Evolutionary conservation across 140 eudicot genomes (phyloP).

Genomic region (Oenanthe javanica): DNA sequence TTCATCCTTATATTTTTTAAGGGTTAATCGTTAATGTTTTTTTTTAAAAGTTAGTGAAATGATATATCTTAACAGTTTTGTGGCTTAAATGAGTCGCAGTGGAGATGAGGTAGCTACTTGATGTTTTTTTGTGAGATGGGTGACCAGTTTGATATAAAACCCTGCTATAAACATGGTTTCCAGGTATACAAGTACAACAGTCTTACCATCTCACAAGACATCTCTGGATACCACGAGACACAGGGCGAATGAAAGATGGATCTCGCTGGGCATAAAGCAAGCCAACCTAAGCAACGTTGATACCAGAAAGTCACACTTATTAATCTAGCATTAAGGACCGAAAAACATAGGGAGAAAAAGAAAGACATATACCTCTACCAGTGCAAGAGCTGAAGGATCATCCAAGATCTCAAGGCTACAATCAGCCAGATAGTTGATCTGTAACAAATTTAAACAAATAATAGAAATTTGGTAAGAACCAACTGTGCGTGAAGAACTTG

Average conservation of each 20-base stretch:
- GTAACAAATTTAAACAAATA: conserved; percentile 19
- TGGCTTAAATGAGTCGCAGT: too few species aligned
- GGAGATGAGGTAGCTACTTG: too few species aligned
- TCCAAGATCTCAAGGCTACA: conserved; percentile 87
- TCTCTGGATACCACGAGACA: conserved; percentile 76
- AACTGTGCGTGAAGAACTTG: background rate
- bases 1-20: too few species aligned
- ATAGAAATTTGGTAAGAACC: background rate
- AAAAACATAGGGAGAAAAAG: background rate
- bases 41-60: too few species aligned
- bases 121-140: too few species aligned
- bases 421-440: conserved; percentile 87
- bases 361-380: conserved; percentile 57
- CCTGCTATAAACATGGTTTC: background rate
- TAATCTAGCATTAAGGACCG: background rate
- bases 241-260: conserved; percentile 85
- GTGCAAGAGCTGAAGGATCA: conserved; percentile 81
- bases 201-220: conserved; percentile 95
- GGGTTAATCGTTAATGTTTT: too few species aligned
- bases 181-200: background rate
- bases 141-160: too few species aligned
- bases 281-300: conserved; percentile 63
- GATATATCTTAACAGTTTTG: too few species aligned
- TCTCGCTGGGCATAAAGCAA: conserved; percentile 81
- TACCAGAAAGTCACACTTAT: conserved; percentile 1